Base-by-base conservation (phyloP, 768 basidiomycete genomes). In the Tulasnella sp. region DNA sequence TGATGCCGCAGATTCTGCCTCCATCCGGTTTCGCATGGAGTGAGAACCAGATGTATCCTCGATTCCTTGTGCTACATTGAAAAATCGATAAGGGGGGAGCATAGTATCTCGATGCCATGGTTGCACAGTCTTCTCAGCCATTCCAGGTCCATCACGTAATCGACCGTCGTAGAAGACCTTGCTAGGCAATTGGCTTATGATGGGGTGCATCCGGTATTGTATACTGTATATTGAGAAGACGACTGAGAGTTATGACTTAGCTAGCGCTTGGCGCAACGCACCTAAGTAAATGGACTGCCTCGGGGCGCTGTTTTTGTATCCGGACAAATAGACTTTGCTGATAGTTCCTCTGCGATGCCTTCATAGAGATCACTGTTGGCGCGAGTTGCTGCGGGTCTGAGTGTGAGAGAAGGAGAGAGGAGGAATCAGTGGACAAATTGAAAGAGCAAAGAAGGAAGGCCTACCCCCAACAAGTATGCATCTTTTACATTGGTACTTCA, bases 131-230 rank as follows among this genome's bases (percentile, higher is more conserved):
- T 91, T 90, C 43, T 66, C 64, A 9, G 75, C 85, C 93, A 99
- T 97, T 49, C 79, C 78, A 2, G 91, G 92, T 0, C 96, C 96
- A 68, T 99, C 91, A 45, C 79, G 73, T 9, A 99, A 74, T 34
- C 79, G 76, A 5, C 83, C 81, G 54, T 83, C 73, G 68, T 99
- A 99, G 72, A 99, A 99, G 1, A 92, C 71, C 48, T 76, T 77
- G 60, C 92, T 96, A 0, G 96, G 96, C 17, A 99, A 78, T 52
- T 75, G 75, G 62, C 92, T 94, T 67, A 98, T 97, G 53, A 89
- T 84, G 1, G 94, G 94, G 68, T 99, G 93, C 96, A 99, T 99
- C 64, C 96, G 93, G 68, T 99, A 99, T 73, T 99, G 96, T 43
- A 99, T 98, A 65, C 94, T 97, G 60, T 60, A 49, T 29, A 29